Conservation (phyloP, 164 flowering plant genomes). For the grape (Vitis vinifera) region DNA sequence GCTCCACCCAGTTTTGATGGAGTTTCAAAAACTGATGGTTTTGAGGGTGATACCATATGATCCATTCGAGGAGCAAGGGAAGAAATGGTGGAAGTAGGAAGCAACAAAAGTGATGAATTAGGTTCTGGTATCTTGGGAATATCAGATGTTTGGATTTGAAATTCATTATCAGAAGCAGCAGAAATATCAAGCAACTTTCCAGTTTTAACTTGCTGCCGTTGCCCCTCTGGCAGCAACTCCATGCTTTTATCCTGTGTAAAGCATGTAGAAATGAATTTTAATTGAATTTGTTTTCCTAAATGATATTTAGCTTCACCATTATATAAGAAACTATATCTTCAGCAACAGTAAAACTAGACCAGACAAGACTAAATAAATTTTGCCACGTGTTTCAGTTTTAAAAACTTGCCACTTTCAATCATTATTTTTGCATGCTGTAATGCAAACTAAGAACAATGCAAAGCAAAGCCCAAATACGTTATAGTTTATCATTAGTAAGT, state of each 20-base stretch:
- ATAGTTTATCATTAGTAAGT: neutral
- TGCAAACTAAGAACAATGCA: neutral
- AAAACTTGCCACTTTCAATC: neutral
- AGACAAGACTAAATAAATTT: too few relatives aligned
- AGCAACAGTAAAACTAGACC: too few relatives aligned
- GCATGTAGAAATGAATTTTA: slow-evolving; percentile 1
- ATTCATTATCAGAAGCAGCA: slow-evolving; percentile 25
- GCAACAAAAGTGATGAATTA: slow-evolving; percentile 29
- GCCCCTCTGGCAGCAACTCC: slow-evolving; percentile 76
- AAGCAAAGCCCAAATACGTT: too few relatives aligned
- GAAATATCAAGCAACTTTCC: slow-evolving; percentile 44
- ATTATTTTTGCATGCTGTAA: neutral
- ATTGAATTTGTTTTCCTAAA: neutral
- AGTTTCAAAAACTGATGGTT: slow-evolving; percentile 33
- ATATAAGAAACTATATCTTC: too few relatives aligned
- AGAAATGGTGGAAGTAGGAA: slow-evolving; percentile 31
- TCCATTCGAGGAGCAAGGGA: slow-evolving; percentile 25
- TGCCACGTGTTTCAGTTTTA: neutral
- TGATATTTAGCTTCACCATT: neutral
- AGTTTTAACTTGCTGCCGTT: slow-evolving; percentile 55
- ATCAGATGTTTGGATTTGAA: slow-evolving; percentile 30
- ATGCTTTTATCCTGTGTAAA: slow-evolving; percentile 62
- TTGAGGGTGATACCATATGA: slow-evolving; percentile 17
- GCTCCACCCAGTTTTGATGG: slow-evolving; percentile 26
- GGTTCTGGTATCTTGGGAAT: slow-evolving; percentile 23